These are phyloP conservation scores for Colletotrichum incanum DNA, from an alignment of 2,329 filamentous ascomycete genomes.

Conservation along the genomic window DNA sequence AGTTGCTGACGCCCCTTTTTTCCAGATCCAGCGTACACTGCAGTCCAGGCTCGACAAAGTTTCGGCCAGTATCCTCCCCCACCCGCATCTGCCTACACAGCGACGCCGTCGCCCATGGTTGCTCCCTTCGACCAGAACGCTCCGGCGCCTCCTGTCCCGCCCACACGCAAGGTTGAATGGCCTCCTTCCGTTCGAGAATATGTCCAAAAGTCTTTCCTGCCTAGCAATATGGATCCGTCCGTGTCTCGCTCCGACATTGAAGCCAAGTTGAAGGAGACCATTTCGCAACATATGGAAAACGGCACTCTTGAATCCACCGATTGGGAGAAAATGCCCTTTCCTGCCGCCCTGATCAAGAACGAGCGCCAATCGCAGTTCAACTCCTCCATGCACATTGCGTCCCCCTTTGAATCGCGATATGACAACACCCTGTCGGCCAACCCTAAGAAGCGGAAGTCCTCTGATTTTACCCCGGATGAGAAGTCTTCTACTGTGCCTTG, in stretches of 20 bases:
- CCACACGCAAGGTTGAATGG: conserved; percentile 80
- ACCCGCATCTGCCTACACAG: conserved; percentile 45
- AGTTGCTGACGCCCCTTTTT: conserved; percentile 25
- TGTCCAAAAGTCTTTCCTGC: conserved; percentile 89
- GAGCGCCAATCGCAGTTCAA: conserved; percentile 72
- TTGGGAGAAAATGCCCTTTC: conserved; percentile 88
- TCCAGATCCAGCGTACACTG: conserved; percentile 70
- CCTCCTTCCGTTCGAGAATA: conserved; percentile 87
- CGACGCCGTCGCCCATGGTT: conserved; percentile 45
- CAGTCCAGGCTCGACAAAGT: conserved; percentile 74
- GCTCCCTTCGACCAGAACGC: conserved; percentile 43
- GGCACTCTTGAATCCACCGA: conserved; percentile 81
- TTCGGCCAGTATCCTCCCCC: conserved; percentile 65
- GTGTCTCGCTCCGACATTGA: conserved; percentile 82
- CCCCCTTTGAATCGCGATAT: conserved; percentile 46
- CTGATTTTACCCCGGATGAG: conserved; percentile 71
- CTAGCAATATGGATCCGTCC: conserved; percentile 76
- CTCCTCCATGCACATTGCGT: conserved; percentile 51
- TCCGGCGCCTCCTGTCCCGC: conserved; percentile 46
- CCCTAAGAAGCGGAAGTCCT: conserved; percentile 88
- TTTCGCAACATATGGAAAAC: conserved; percentile 84
- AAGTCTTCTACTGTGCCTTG: conserved; percentile 75
- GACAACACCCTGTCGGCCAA: conserved; percentile 50
- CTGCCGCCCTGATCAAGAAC: conserved; percentile 84
- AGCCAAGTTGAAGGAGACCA: conserved; percentile 86